Base-by-base conservation (phyloP, 345 rosid species). In the Acer campestre region DNA sequence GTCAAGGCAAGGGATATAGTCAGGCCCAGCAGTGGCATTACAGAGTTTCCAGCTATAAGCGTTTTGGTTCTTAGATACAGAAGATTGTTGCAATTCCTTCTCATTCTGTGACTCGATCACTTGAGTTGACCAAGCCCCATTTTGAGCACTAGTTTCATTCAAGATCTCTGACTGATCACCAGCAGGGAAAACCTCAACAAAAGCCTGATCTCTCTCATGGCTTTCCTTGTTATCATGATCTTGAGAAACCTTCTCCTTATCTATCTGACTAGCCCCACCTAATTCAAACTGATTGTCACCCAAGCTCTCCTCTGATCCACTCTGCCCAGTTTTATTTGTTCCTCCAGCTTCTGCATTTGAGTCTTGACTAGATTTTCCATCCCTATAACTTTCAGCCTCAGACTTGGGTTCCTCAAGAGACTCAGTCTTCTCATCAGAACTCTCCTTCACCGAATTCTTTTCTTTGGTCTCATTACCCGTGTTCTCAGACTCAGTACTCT, bases 1-100 rank as follows among this genome's bases (percentile, higher is more conserved):
- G 84, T 96, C 99, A 68, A 96, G 97, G 83, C 98, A 96, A 78
- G 98, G 99, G 80, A 96, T 92, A 89, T 89, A 94, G 80, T 96
- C 99, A 59, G 97, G 87, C 40, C 97, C 98, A 67, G 95, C 92
- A 69, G 94, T 91, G 66, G 87, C 83, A 79, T 96, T 96, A 86
- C 99, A 96, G 1, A 88, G 73, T 80, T 89, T 96, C 99, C 99
- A 94, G 61, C 71, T 62, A 66, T 87, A 84, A 46, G 61, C 77
- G 68, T 9, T 72, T 68, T 84, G 82, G 40, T 88, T 81, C 65
- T 80, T 82, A 40, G 84, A 81, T 53, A 75, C 48, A 20, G 88
- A 81, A 67, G 93, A 83, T 29, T 66, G 75, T 70, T 86, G 94
- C n/a, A 82, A 75, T 76, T 84, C 83, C 84, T 94, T 94, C 96